These are phyloP conservation scores for Sarocladium kiliense DNA, from an alignment of 2,329 filamentous ascomycete genomes.

Conservation along the genomic window DNA sequence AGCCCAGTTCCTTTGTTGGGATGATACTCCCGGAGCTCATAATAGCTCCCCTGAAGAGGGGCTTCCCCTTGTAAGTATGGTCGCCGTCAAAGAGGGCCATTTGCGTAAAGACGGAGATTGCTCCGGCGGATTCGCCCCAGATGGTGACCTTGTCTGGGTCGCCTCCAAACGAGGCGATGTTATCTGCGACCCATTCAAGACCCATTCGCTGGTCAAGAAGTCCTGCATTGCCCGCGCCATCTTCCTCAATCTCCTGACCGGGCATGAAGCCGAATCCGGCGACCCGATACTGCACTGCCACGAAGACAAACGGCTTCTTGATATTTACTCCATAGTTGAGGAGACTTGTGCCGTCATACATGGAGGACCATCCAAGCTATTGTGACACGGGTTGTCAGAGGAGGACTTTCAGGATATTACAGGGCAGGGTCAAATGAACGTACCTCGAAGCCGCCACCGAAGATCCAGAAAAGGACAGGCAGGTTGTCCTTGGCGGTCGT, in stretches of 20 bases:
- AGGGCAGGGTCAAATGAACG: no score
- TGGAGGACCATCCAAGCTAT: no score
- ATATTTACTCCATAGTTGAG: slow-evolving; percentile 30
- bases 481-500: slow-evolving; percentile 37
- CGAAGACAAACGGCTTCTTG: slow-evolving; percentile 55
- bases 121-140: slow-evolving; percentile 56
- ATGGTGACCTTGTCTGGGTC: slow-evolving; percentile 61
- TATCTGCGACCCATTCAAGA: slow-evolving; percentile 58
- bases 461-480: slow-evolving; percentile 55
- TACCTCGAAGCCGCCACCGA: slow-evolving; percentile 43
- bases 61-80: slow-evolving; percentile 47
- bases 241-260: slow-evolving; percentile 48
- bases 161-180: slow-evolving; percentile 61
- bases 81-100: slow-evolving; percentile 58
- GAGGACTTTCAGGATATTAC: no score
- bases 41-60: slow-evolving; percentile 58
- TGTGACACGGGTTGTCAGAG: no score
- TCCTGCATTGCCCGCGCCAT: slow-evolving; percentile 54
- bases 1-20: slow-evolving; percentile 48
- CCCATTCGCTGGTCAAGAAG: slow-evolving; percentile 56
- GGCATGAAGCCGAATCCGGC: slow-evolving; percentile 53
- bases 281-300: slow-evolving; percentile 60
- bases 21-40: slow-evolving; percentile 55
- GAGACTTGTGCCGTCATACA: slow-evolving; percentile 31
- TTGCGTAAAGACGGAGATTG: slow-evolving; percentile 59